A percentile compares a stretch with the other conserved stretches of the same genome.
These are phyloP conservation scores for Calendula officinalis DNA, from an alignment of 129 eudicot species.

Conservation along the genomic window DNA sequence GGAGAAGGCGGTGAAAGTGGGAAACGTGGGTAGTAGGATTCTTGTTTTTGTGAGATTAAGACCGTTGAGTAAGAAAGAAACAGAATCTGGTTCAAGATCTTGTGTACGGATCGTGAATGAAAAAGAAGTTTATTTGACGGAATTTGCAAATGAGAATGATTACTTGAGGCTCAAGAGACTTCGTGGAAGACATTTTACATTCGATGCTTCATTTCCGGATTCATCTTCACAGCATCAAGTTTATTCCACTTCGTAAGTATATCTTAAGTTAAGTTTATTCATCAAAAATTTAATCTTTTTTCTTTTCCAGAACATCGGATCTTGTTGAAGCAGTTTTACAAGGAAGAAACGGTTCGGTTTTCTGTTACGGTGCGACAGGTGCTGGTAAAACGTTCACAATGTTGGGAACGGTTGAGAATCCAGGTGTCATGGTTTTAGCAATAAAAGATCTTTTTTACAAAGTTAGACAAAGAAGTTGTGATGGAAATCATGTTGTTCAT, in stretches of 20 bases:
- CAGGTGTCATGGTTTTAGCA: slow-evolving; percentile 90
- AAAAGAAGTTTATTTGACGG: slow-evolving; percentile 85
- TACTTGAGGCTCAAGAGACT: slow-evolving; percentile 50
- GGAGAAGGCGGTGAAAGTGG: slow-evolving; percentile 19
- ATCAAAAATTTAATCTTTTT: not conserved
- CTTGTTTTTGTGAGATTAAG: slow-evolving; percentile 81
- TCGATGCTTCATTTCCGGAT: slow-evolving; percentile 79
- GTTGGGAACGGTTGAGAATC: slow-evolving; percentile 79
- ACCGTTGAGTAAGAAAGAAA: slow-evolving; percentile 80
- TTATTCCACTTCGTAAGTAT: slow-evolving; percentile 77
- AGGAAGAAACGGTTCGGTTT: slow-evolving; percentile 88
- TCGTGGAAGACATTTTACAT: slow-evolving; percentile 81
- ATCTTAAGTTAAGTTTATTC: not conserved
- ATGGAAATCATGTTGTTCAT: slow-evolving; percentile 75
- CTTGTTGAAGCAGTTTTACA: slow-evolving; percentile 83
- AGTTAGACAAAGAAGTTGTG: slow-evolving; percentile 69
- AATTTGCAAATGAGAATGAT: slow-evolving; percentile 69
- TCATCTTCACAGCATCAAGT: slow-evolving; percentile 67
- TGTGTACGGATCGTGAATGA: slow-evolving; percentile 70
- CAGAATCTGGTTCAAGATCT: slow-evolving; percentile 65
- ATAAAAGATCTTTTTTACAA: slow-evolving; percentile 77
- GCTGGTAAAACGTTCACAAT: slow-evolving; percentile 91
- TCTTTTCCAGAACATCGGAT: slow-evolving; percentile 64
- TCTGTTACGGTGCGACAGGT: slow-evolving; percentile 92
- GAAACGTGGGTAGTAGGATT: slow-evolving; percentile 42